Conservation (phyloP, 495 filamentous ascomycete genomes). For the Daldinia decipiens region DNA sequence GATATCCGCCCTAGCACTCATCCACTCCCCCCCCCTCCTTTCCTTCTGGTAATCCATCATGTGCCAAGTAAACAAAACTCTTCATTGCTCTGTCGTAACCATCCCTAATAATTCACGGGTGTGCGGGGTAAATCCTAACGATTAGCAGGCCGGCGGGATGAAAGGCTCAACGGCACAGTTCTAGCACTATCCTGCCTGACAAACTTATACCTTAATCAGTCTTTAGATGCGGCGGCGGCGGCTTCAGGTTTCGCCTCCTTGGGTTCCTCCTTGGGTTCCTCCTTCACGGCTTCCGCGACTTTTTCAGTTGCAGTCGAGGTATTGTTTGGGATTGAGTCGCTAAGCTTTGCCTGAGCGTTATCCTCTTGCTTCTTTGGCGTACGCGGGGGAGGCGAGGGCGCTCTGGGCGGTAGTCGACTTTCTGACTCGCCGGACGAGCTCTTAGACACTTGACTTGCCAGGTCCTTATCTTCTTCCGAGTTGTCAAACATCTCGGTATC, state of each 20-base stretch:
- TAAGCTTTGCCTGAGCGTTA: constrained; percentile 25
- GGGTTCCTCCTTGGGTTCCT: constrained; percentile 44
- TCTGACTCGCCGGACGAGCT: constrained; percentile 43
- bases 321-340: constrained; percentile 26
- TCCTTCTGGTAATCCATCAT: constrained; percentile 21
- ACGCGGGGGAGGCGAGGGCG: constrained; percentile 48
- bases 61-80: constrained; percentile 43
- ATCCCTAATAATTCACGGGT: constrained; percentile 26
- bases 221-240: constrained; percentile 36
- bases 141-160: constrained; percentile 16
- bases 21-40: constrained; percentile 13
- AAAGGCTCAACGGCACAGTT: constrained; percentile 21
- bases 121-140: constrained; percentile 33
- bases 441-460: constrained; percentile 64
- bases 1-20: constrained; percentile 22
- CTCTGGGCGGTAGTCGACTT: constrained; percentile 39
- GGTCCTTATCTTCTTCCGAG: constrained; percentile 83
- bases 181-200: constrained; percentile 36
- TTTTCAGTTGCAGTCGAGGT: constrained; percentile 19
- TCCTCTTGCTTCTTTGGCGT: constrained; percentile 42
- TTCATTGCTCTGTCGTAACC: constrained; percentile 38
- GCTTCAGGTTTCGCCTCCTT: constrained; percentile 39
- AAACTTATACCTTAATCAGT: constrained; percentile 32
- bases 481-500: constrained; percentile 94
- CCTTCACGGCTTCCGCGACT: constrained; percentile 36